Percentiles rank a stretch among this genome's conserved stretches.
phyloP scores from a whole-genome alignment of 495 filamentous ascomycete genomes.

The Penicilliopsis zonata region DNA sequence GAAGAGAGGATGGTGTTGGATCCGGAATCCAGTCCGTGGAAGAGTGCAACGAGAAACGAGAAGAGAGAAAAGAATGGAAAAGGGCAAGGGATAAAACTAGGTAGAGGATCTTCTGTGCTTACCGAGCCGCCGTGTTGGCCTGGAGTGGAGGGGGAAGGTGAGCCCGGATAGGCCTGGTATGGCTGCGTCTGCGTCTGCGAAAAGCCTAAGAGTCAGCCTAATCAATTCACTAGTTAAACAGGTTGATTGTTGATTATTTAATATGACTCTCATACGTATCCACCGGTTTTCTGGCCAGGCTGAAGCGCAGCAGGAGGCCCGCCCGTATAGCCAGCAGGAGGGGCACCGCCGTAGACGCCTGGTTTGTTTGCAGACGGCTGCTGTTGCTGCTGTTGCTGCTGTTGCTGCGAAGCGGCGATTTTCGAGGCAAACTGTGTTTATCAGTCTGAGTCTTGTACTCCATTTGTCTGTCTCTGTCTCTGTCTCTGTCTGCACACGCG shows the following conservation, averaged over 20 bases:
- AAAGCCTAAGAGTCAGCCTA: background rate
- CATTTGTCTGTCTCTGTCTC: too few relatives aligned
- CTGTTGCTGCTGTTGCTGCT: too few relatives aligned
- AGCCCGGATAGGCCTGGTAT: slow-evolving; percentile 33
- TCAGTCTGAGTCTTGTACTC: too few relatives aligned
- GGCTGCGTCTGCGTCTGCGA: slow-evolving; percentile 10
- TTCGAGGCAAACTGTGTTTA: slow-evolving; percentile 39
- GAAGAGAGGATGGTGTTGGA: slow-evolving; percentile 1
- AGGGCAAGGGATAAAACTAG: slow-evolving; percentile 3
- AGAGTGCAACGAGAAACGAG: slow-evolving; percentile 4
- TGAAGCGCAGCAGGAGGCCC: slow-evolving; percentile 27
- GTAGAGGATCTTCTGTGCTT: slow-evolving; percentile 13
- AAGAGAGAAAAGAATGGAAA: slow-evolving; percentile 1
- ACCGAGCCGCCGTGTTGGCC: slow-evolving; percentile 21
- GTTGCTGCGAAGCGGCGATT: slow-evolving; percentile 25
- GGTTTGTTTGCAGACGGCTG: slow-evolving; percentile 10
- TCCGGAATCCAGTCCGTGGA: too few relatives aligned
- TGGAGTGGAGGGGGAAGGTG: slow-evolving; percentile 12
- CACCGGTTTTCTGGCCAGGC: slow-evolving; percentile 15
- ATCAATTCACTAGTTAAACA: background rate
- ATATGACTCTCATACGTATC: slow-evolving; percentile 21
- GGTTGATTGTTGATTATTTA: background rate
- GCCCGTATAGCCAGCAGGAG: slow-evolving; percentile 31
- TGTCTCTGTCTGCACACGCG: too few relatives aligned
- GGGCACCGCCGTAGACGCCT: slow-evolving; percentile 24